phyloP scores from a whole-genome alignment of 768 basidiomycete genomes.

The Udeniomyces megalosporus region DNA sequence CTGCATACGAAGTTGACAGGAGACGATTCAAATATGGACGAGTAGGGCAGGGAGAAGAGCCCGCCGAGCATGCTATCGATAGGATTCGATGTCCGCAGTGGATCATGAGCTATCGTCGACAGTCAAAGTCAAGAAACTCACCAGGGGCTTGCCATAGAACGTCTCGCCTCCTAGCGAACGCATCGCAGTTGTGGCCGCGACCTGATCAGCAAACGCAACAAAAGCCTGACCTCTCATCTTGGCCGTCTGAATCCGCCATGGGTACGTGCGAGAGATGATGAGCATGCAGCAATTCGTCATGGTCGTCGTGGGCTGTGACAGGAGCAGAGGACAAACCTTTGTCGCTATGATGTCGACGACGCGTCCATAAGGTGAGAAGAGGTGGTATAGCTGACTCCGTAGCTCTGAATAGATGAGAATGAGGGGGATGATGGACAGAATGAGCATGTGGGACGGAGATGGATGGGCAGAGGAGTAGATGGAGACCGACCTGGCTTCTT shows the following conservation, averaged over 20 bases:
- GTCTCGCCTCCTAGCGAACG: conserved; percentile 9
- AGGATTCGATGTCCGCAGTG: background rate
- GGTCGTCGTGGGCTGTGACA: too few species aligned
- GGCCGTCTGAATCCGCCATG: conserved; percentile 7
- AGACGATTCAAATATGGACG: too few species aligned
- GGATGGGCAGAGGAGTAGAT: background rate
- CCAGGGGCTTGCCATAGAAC: conserved; percentile 16
- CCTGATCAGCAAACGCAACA: conserved; percentile 13
- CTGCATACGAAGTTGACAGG: too few species aligned
- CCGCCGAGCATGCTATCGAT: background rate
- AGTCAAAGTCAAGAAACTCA: background rate
- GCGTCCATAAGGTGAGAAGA: conserved; percentile 13
- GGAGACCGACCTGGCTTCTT: conserved; percentile 13
- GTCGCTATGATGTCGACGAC: conserved; percentile 13
- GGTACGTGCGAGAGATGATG: too few species aligned
- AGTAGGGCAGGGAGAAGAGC: background rate
- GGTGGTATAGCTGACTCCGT: conserved; percentile 14
- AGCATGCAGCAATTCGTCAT: too few species aligned
- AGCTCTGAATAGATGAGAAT: conserved; percentile 7
- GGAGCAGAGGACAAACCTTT: background rate
- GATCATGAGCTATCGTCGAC: background rate
- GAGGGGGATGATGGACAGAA: background rate
- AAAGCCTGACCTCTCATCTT: conserved; percentile 15
- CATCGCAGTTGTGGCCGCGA: conserved; percentile 13
- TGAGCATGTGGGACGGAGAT: background rate